These are phyloP conservation scores for Claviceps sp. DNA, from an alignment of 2,329 filamentous ascomycete genomes.

Conservation along the genomic window DNA sequence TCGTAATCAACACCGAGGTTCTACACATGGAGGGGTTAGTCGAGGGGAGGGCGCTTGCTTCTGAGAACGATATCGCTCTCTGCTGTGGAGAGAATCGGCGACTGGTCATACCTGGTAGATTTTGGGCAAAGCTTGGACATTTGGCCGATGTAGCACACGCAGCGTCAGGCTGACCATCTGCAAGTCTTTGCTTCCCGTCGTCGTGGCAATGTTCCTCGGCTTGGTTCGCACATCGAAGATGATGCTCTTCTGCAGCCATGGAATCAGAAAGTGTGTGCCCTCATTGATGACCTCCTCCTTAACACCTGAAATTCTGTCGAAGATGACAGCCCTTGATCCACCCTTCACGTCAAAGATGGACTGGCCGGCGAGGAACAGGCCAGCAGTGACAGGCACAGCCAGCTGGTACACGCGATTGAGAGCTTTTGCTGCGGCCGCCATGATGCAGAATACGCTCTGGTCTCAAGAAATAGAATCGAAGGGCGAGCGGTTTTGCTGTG, in stretches of 20 bases:
- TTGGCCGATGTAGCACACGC: constrained; percentile 85
- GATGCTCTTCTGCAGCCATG: constrained; percentile 90
- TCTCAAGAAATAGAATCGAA: background rate
- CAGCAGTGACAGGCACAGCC: constrained; percentile 62
- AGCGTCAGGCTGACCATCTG: constrained; percentile 99
- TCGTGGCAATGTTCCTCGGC: constrained; percentile 93
- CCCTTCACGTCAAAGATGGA: constrained; percentile 96
- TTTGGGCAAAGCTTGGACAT: constrained; percentile 83
- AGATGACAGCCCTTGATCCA: constrained; percentile 90
- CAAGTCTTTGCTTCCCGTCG: constrained; percentile 95
- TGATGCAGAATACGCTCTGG: constrained; percentile 6
- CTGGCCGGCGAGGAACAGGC: constrained; percentile 53
- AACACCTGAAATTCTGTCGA: constrained; percentile 84
- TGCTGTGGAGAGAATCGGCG: background rate
- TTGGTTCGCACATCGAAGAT: constrained; percentile 96
- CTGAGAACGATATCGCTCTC: background rate
- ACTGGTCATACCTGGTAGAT: constrained; percentile 73
- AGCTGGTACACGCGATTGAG: constrained; percentile 51
- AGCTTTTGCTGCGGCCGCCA: constrained; percentile 42
- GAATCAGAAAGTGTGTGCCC: constrained; percentile 90
- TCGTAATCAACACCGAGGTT: constrained; percentile 97
- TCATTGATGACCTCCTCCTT: constrained; percentile 88
- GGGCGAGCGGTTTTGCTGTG: background rate
- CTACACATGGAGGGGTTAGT: constrained; percentile 29
- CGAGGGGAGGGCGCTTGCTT: background rate